These are phyloP conservation scores for Paraglomus brasilianum DNA, from an alignment of 192 early-diverging fungal genomes.

Conservation along the genomic window DNA sequence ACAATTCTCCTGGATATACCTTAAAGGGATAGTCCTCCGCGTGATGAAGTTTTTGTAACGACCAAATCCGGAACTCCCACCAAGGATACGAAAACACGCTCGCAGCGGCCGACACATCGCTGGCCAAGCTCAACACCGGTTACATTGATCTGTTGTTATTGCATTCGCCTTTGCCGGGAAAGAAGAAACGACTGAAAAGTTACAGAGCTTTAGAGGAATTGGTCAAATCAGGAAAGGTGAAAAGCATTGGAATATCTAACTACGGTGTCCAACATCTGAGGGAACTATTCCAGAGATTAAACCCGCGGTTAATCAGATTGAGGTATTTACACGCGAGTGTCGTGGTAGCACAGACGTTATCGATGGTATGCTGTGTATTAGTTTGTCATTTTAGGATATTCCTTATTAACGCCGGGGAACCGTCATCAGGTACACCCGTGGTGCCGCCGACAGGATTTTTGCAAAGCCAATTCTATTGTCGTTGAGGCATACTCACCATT, in stretches of 20 bases:
- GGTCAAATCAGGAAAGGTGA: slow-evolving; percentile 48
- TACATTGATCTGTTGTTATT: slow-evolving; percentile 66
- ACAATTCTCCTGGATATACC: background rate
- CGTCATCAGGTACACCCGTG: slow-evolving; percentile 49
- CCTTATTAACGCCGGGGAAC: background rate
- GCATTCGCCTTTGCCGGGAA: slow-evolving; percentile 54
- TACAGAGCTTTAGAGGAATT: slow-evolving; percentile 55
- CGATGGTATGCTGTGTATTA: background rate
- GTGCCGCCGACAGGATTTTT: slow-evolving; percentile 44
- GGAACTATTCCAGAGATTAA: slow-evolving; percentile 47
- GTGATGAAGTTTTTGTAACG: slow-evolving; percentile 59
- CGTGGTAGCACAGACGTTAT: too few relatives aligned
- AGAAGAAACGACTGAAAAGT: slow-evolving; percentile 44
- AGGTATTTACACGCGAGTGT: slow-evolving; percentile 33
- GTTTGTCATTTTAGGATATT: slow-evolving; percentile 6
- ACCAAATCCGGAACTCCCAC: slow-evolving; percentile 59
- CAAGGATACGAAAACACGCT: slow-evolving; percentile 51
- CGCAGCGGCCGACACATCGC: slow-evolving; percentile 50
- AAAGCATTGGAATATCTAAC: slow-evolving; percentile 59
- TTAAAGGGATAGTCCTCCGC: slow-evolving; percentile 42
- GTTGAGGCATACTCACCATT: slow-evolving; percentile 60
- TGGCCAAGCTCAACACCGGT: slow-evolving; percentile 49
- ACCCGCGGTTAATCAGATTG: slow-evolving; percentile 57
- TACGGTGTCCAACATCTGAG: slow-evolving; percentile 53
- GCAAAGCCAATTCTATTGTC: slow-evolving; percentile 45